Conservation (phyloP, 371 early-diverging fungal species). For the Actinomortierella wolfii region DNA sequence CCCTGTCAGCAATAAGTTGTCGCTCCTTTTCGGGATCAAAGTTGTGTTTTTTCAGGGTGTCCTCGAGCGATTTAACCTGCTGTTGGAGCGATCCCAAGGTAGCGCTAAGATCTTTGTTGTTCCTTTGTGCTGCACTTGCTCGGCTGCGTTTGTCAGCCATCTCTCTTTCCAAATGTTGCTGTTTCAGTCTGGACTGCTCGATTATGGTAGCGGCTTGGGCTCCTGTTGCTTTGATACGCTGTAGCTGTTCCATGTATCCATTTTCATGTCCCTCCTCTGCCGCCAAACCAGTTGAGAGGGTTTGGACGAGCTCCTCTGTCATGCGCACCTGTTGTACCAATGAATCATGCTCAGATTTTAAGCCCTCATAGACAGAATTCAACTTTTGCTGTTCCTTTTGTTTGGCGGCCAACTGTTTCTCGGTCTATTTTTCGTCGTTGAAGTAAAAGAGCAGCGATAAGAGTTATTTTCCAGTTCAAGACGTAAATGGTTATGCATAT, state of each 20-base stretch:
- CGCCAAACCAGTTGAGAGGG: conserved; percentile 91
- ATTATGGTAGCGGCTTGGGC: conserved; percentile 38
- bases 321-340: conserved; percentile 68
- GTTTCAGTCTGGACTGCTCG: conserved; percentile 44
- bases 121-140: conserved; percentile 19
- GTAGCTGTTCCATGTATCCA: conserved; percentile 93
- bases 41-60: conserved; percentile 23
- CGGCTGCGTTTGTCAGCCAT: conserved; percentile 20
- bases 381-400: conserved; percentile 51
- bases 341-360: conserved; percentile 67
- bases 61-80: conserved; percentile 28
- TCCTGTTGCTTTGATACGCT: conserved; percentile 52
- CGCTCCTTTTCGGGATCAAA: conserved; percentile 25
- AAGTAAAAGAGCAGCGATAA: not conserved
- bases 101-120: conserved; percentile 22
- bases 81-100: conserved; percentile 15
- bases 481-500: not conserved
- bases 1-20: conserved; percentile 21
- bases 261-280: conserved; percentile 90
- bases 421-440: conserved; percentile 46
- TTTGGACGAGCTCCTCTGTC: conserved; percentile 86
- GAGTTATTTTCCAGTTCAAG: no score
- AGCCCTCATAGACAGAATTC: conserved; percentile 60
- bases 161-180: conserved; percentile 34
- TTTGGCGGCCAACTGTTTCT: conserved; percentile 58